A percentile compares a stretch with the other conserved stretches of the same genome.
These are phyloP conservation scores for Paramyrothecium sp. DNA, from an alignment of 2,329 filamentous ascomycete genomes.

Conservation along the genomic window DNA sequence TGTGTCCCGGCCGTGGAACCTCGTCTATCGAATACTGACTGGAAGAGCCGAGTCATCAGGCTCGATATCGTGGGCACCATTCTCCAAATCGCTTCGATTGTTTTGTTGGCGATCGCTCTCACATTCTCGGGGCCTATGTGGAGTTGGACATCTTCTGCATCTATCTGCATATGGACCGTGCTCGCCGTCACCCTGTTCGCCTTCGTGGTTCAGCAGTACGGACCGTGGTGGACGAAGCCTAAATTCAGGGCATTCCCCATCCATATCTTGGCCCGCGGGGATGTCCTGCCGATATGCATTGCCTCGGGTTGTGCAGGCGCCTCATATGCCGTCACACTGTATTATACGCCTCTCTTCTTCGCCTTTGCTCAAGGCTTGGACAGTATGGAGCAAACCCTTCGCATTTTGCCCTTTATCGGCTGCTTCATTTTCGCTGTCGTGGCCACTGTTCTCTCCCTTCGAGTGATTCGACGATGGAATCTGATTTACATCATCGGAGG, in stretches of 20 bases:
- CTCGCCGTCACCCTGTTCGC: slow-evolving; percentile 32
- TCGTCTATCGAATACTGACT: slow-evolving; percentile 14
- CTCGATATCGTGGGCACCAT: slow-evolving; percentile 28
- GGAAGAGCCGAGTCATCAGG: slow-evolving; percentile 14
- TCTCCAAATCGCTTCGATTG: slow-evolving; percentile 27
- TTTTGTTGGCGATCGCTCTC: slow-evolving; percentile 43
- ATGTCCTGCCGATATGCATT: slow-evolving; percentile 41
- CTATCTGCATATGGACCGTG: slow-evolving; percentile 46
- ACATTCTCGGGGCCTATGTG: slow-evolving; percentile 50
- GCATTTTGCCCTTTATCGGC: slow-evolving; percentile 41
- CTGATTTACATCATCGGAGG: slow-evolving; percentile 27
- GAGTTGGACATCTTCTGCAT: slow-evolving; percentile 41
- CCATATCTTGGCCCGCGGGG: slow-evolving; percentile 19
- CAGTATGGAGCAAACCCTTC: slow-evolving; percentile 37
- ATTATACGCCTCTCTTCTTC: slow-evolving; percentile 56
- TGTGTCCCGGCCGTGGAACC: slow-evolving; percentile 36
- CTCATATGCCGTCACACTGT: slow-evolving; percentile 39
- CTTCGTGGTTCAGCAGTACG: not conserved
- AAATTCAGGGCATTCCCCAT: slow-evolving; percentile 38
- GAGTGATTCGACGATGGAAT: slow-evolving; percentile 34
- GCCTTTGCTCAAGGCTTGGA: slow-evolving; percentile 45
- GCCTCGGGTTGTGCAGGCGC: slow-evolving; percentile 32
- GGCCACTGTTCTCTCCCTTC: slow-evolving; percentile 34
- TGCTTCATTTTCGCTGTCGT: slow-evolving; percentile 33
- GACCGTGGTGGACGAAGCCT: not conserved